Evolutionary conservation across 768 basidiomycete genomes (phyloP).

Genomic region (Amylocystis lapponica): DNA sequence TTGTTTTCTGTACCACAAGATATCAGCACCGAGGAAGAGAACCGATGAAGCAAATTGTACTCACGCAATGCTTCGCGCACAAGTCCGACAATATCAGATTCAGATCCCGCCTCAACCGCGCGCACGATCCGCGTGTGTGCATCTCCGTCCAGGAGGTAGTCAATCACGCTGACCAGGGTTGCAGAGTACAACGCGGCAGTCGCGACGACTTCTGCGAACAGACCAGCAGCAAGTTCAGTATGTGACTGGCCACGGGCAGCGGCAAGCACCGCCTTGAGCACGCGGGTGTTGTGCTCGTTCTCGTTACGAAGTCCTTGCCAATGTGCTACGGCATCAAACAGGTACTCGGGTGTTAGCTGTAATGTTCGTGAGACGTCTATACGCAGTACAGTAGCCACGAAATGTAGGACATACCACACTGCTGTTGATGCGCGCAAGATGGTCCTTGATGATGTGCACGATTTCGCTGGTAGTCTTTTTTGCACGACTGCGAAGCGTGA

Average conservation of each 20-base stretch:
- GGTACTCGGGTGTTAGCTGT: not conserved
- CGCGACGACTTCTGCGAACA: slow-evolving; percentile 42
- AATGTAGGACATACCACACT: not conserved
- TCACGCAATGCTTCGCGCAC: not conserved
- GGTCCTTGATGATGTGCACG: slow-evolving; percentile 27
- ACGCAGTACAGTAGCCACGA: not conserved
- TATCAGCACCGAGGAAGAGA: not conserved
- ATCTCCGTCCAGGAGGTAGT: slow-evolving; percentile 46
- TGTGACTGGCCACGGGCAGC: slow-evolving; percentile 23
- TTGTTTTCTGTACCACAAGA: not conserved
- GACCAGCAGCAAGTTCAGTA: slow-evolving; percentile 38
- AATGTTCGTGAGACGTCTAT: not conserved
- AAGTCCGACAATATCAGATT: not conserved
- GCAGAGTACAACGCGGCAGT: slow-evolving; percentile 28
- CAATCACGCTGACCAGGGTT: slow-evolving; percentile 43
- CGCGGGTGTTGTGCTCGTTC: slow-evolving; percentile 32
- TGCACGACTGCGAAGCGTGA: slow-evolving; percentile 26
- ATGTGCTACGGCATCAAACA: not conserved
- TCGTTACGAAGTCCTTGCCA: slow-evolving; percentile 2
- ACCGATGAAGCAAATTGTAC: not conserved
- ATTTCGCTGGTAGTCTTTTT: slow-evolving; percentile 26
- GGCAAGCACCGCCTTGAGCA: slow-evolving; percentile 30
- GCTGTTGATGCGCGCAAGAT: slow-evolving; percentile 10
- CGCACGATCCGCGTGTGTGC: not conserved
- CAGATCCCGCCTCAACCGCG: not conserved